Evolutionary conservation across 306 rosid genomes (phyloP), one percentile per base, ranked within the genome.

Genomic region (Lathyrus sativus): DNA sequence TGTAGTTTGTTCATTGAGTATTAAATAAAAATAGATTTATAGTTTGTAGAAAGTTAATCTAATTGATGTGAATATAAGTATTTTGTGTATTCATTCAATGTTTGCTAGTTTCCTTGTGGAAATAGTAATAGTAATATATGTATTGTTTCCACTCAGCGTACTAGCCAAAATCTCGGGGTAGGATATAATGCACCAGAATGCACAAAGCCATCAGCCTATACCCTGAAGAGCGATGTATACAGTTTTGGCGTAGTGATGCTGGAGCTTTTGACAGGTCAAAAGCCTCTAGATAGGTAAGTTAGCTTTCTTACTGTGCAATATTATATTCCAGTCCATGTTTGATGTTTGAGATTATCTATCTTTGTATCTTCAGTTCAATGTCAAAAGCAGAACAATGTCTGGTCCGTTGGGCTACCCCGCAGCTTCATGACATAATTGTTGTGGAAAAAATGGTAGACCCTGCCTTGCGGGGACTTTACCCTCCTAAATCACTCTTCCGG

Each of bases 181-280:
- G 98, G 96, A 86, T 92, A 89, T 73, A 86, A 82, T 69, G 96
- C 98, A 54, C 98, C 98, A 6, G 96, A 92, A 78, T 89, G 98
- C 84, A 74, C 79, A 43, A 77, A 70, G 43, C 88, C 88, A 46
- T 83, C 87, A 3, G 90, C 86, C 26, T 89, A 80, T 72, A 81
- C 91, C 17, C 5, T 74, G 65, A 92, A 83, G 82, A 89, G 95
- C 75, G 98, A 92, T 56, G 89, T 88, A 12, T 89, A 86, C 78
- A 87, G 95, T 81, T 83, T 86, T 62, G 96, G 98, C 67, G 95
- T 89, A 67, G 98, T 92, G 48, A 87, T 92, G 96, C 71, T 92
- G 76, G 98, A 92, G 53, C 72, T 92, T 61, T 77, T 92, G 73
- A 87, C 98, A 6, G 98, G 98, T 64, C 83, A 89, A 74, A 87